Evolutionary conservation across 2,329 filamentous ascomycete genomes (phyloP).

Genomic region (Truncatella angustata): DNA sequence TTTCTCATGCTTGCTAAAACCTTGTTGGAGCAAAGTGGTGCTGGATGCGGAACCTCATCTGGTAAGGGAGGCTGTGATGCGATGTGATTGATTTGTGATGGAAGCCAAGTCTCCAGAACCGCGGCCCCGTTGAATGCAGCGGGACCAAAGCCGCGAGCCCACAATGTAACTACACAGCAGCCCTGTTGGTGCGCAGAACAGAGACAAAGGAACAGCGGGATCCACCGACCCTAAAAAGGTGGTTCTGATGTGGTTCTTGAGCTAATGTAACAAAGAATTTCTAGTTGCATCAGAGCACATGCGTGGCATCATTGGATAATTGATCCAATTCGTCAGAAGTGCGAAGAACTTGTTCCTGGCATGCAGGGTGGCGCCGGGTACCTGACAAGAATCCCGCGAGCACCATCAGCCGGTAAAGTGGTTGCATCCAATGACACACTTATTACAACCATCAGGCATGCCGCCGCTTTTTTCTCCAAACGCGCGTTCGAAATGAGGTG

Average conservation of each 20-base stretch:
- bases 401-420: neutral
- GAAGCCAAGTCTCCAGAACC: no score
- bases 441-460: neutral
- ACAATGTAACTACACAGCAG: no score
- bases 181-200: no score
- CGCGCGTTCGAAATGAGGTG: neutral
- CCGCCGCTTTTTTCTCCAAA: neutral
- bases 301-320: conserved; percentile 14
- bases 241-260: neutral
- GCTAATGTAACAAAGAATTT: neutral
- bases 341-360: conserved; percentile 7
- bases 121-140: neutral
- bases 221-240: neutral
- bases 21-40: no score
- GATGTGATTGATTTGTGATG: no score
- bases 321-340: conserved; percentile 28
- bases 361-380: conserved; percentile 34
- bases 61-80: no score
- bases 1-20: no score
- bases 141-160: neutral
- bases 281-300: conserved; percentile 12
- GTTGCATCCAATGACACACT: conserved; percentile 1
- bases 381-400: conserved; percentile 30
- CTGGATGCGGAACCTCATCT: no score
- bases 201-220: neutral